Evolutionary conservation across 2,329 filamentous ascomycete species (phyloP), one percentile per base, ranked within the genome.

Genomic region (Proliferodiscus dingleyae): DNA sequence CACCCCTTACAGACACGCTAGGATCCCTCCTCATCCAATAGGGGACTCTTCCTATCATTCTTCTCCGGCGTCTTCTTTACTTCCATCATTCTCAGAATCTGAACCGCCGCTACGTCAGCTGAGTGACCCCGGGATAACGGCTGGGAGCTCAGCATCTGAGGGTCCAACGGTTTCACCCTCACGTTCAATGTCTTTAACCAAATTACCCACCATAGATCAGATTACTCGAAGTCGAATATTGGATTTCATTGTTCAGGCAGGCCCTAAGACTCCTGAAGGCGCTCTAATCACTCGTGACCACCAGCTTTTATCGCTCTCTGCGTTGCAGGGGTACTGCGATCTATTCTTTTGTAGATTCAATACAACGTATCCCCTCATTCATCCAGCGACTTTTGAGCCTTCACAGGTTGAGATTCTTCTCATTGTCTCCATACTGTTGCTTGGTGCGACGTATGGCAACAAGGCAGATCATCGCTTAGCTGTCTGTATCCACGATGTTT

Each of bases 271-370:
- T 0, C 71, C 75, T 4, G 71, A 76, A 43, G 71, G 73, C 2
- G 63, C 67, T 22, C 59, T 64, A 8, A 67, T 75, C 37, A 67
- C 68, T n/a, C 59, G 68, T 15, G 68, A 75, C 5, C 70, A 81
- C 28, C 71, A 72, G 0, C 61, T 81, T 0, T 61, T 83, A 2
- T 74, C 72, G 0, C 62, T 75, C 0, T 53, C 61, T 2, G 71
- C 73, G 0, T 62, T 83, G 7, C 77, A 81, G 52, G 68, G 65
- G 3, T 82, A 80, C 56, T 70, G 71, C 30, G 74, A 81, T 48
- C 63, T 82, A 1, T 83, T 77, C 63, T 83, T 82, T 60, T 72
- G 69, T 1, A 70, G 73, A 2, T 82, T 83, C 63, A 83, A 83
- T 57, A 70, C 71, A 0, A 68, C 72, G 1, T 83, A 83, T 51